These are phyloP conservation scores for Aspergillus candidus DNA, from an alignment of 2,329 filamentous ascomycete genomes.

Conservation along the genomic window DNA sequence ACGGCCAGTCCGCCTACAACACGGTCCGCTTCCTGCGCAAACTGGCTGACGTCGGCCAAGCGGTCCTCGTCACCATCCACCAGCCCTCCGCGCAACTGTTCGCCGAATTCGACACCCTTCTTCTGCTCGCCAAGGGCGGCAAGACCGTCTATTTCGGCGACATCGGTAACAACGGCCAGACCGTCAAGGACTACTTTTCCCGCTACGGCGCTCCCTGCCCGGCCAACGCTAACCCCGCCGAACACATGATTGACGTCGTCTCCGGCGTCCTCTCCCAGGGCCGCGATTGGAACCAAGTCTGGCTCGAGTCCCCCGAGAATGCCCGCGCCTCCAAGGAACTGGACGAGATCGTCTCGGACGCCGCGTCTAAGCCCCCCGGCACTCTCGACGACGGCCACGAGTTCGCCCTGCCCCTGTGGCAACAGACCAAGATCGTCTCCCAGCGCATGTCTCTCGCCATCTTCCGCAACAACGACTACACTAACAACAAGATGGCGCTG, in stretches of 20 bases:
- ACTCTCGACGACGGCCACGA: slow-evolving; percentile 45
- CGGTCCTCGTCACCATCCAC: slow-evolving; percentile 65
- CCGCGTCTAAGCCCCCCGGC: slow-evolving; percentile 37
- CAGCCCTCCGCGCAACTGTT: slow-evolving; percentile 62
- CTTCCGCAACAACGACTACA: slow-evolving; percentile 61
- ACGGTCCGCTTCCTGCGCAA: slow-evolving; percentile 63
- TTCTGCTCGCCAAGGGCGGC: slow-evolving; percentile 60
- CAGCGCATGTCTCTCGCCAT: slow-evolving; percentile 61
- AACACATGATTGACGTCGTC: slow-evolving; percentile 49
- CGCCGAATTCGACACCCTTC: slow-evolving; percentile 64
- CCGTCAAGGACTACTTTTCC: slow-evolving; percentile 61
- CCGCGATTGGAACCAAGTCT: slow-evolving; percentile 67
- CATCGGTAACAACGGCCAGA: slow-evolving; percentile 59
- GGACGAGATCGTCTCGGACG: slow-evolving; percentile 51
- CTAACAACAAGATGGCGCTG: slow-evolving; percentile 57
- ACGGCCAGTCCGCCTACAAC: slow-evolving; percentile 60
- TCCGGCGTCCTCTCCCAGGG: slow-evolving; percentile 46
- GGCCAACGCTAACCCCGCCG: slow-evolving; percentile 54
- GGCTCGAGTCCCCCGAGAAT: slow-evolving; percentile 59
- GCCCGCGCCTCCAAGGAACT: slow-evolving; percentile 56
- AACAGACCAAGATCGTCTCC: slow-evolving; percentile 60
- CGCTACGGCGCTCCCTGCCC: slow-evolving; percentile 60
- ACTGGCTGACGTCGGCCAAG: slow-evolving; percentile 58
- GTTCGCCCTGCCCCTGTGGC: slow-evolving; percentile 58
- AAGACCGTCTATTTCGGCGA: slow-evolving; percentile 65